Conservation (phyloP, 805 yeast genomes). For the Lachancea fermentati region DNA sequence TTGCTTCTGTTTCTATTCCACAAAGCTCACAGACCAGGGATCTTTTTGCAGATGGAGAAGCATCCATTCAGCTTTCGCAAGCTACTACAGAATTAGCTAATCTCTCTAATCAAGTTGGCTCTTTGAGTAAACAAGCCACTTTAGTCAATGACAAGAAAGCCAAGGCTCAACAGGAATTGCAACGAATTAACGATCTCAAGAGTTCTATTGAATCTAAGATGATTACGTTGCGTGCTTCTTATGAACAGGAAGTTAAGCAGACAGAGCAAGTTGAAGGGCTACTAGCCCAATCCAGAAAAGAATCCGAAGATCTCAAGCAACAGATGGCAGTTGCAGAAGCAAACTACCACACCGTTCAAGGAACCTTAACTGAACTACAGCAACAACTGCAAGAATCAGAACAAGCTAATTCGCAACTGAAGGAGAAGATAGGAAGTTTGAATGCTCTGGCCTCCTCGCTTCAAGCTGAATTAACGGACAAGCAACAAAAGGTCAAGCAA, state of each 20-base stretch:
- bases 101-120: slow-evolving; percentile 74
- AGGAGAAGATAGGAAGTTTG: slow-evolving; percentile 59
- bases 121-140: slow-evolving; percentile 70
- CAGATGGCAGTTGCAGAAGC: slow-evolving; percentile 77
- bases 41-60: slow-evolving; percentile 51
- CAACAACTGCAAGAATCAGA: slow-evolving; percentile 60
- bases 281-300: slow-evolving; percentile 54
- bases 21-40: slow-evolving; percentile 36
- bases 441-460: slow-evolving; percentile 63
- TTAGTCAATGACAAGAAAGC: slow-evolving; percentile 62
- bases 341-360: slow-evolving; percentile 61
- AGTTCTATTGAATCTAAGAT: slow-evolving; percentile 70
- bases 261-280: slow-evolving; percentile 66
- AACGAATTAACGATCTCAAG: slow-evolving; percentile 60
- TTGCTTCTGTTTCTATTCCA: slow-evolving; percentile 18
- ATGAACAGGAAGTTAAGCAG: slow-evolving; percentile 73
- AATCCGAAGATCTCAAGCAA: slow-evolving; percentile 62
- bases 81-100: slow-evolving; percentile 86
- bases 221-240: slow-evolving; percentile 56
- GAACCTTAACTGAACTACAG: slow-evolving; percentile 57
- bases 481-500: slow-evolving; percentile 51
- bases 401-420: slow-evolving; percentile 55
- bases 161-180: slow-evolving; percentile 71
- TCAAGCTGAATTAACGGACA: slow-evolving; percentile 48
- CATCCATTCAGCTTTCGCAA: slow-evolving; percentile 62